Conservation (phyloP, 257 asterid genomes). For the Solanum phureja region DNA sequence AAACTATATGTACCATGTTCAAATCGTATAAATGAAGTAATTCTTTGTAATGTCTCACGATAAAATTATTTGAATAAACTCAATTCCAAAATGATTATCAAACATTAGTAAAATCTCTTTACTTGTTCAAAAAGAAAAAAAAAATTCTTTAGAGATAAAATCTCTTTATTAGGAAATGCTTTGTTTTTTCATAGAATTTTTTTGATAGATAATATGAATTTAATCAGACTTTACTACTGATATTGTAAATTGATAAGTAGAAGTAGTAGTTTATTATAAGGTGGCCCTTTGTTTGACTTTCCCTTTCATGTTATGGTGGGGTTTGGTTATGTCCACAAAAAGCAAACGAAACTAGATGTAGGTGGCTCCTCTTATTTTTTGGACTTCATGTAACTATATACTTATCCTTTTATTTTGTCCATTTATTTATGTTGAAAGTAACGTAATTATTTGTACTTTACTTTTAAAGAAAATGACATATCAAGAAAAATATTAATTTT, state of each 20-base stretch:
- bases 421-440: not conserved
- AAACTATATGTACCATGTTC: not conserved
- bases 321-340: not conserved
- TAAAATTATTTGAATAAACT: not conserved
- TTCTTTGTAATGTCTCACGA: not conserved
- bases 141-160: no score
- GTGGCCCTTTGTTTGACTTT: not conserved
- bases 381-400: not conserved
- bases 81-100: not conserved
- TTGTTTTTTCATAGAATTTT: fast-evolving
- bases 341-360: not conserved
- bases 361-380: not conserved
- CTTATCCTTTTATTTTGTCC: not conserved
- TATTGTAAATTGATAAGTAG: not conserved
- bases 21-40: not conserved
- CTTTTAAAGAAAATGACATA: not conserved
- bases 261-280: not conserved
- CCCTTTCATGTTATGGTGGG: not conserved
- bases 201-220: fast-evolving
- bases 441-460: not conserved
- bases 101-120: not conserved
- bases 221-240: fast-evolving
- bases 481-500: not conserved
- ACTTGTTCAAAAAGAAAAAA: no score
- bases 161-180: no score